Base-by-base conservation (phyloP, 805 yeast species). In the Wickerhamomyces rabaulensis region DNA sequence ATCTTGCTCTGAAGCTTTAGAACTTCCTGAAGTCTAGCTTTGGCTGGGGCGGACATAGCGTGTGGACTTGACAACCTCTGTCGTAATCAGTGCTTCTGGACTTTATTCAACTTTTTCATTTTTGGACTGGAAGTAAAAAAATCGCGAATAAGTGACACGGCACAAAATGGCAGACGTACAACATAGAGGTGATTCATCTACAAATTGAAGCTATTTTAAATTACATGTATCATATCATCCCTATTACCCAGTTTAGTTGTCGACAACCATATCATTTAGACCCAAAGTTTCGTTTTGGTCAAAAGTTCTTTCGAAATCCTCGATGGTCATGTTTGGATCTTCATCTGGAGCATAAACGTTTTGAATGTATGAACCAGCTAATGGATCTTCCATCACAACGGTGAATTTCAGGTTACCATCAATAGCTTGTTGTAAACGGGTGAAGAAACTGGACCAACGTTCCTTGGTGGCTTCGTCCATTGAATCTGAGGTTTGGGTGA, bases 331-430 rank as follows among this genome's bases (percentile, higher is more conserved):
- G 64, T 92, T 88, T 54, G 99, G 99, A 69, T 94, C 99, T 38
- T 79, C 79, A 68, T 94, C 99, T 23, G 99, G 99, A 31, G 99
- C 99, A 62, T 91, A 94, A n/a, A 92, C 94, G 63, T 94, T 94
- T 69, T 94, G 99, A 52, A 94, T 86, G 61, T 94, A 94, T 0
- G 97, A 89, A 5, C 95, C 84, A 17, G 97, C 96, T 58, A 94
- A 70, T 7, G 99, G 99, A 67, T 94, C 99, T 53, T 82, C 90
- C 95, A 94, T 86, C 38, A 79, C 64, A 31, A 94, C 76, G 1
- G 97, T 92, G 69, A 94, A 91, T 47, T 84, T 80, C 40, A 79
- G 71, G 53, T 86, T 80, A 40, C 98, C 99, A 23, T 77, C 86
- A 45, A 84, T 72, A 13, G 97, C 98, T 40, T 79, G 78, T 53